Evolutionary conservation across 257 asterid genomes (phyloP).

Genomic region (Petunia secreta): DNA sequence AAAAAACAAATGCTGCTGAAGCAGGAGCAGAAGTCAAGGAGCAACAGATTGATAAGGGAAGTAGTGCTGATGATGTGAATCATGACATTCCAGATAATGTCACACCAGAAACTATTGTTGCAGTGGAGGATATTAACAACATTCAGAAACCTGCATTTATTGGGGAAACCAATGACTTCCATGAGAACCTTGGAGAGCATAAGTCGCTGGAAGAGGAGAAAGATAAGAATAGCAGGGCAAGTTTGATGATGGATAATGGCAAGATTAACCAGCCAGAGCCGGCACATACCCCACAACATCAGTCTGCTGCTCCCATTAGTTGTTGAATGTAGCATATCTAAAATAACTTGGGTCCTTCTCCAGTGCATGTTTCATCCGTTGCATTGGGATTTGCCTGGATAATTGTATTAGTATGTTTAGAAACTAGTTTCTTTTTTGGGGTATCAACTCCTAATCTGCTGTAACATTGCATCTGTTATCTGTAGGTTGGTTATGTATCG

Average conservation of each 20-base stretch:
- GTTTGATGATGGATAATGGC: constrained; percentile 43
- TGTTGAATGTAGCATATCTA: constrained; percentile 47
- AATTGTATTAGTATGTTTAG: not conserved
- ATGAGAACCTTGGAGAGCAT: constrained; percentile 4
- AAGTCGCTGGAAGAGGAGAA: constrained; percentile 41
- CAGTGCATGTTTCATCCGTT: not conserved
- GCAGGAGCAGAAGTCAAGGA: not conserved
- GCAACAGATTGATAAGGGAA: not conserved
- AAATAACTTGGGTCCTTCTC: constrained; percentile 13
- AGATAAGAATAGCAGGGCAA: constrained; percentile 39
- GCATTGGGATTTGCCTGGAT: not conserved
- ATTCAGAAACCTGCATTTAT: constrained; percentile 17
- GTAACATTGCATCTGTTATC: not conserved
- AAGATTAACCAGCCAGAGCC: constrained; percentile 50
- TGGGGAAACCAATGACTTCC: constrained; percentile 27
- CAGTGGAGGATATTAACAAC: not conserved
- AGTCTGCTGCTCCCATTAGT: constrained; percentile 69
- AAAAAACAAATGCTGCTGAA: constrained; percentile 7
- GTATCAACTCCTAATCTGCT: not conserved
- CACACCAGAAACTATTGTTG: not conserved
- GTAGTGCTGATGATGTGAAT: not conserved
- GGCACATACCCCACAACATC: constrained; percentile 48
- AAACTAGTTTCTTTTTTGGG: not conserved
- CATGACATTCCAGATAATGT: constrained; percentile 15
- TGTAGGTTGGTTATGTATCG: not conserved